Conservation (phyloP, 495 filamentous ascomycete genomes). For the Penicillium canescens region DNA sequence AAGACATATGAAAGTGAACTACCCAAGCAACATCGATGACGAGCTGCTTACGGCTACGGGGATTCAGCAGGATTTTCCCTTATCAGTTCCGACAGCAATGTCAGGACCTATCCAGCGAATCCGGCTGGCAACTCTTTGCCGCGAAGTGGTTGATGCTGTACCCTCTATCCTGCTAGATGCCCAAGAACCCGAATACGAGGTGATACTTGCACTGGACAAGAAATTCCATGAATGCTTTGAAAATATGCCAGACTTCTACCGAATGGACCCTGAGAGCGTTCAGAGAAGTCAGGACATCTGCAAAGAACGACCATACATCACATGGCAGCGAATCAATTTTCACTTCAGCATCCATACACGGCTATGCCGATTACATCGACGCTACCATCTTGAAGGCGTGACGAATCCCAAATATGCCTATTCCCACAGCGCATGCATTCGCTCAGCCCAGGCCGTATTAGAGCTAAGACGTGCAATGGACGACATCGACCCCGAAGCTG, state of each 20-base stretch:
- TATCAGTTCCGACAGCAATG: slow-evolving; percentile 22
- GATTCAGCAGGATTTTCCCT: slow-evolving; percentile 9
- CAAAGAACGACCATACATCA: slow-evolving; percentile 25
- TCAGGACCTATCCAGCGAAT: slow-evolving; percentile 25
- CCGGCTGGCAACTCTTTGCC: slow-evolving; percentile 24
- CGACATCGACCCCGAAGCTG: slow-evolving; percentile 11
- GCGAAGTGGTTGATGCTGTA: slow-evolving; percentile 30
- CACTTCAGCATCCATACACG: slow-evolving; percentile 28
- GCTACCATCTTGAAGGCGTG: slow-evolving; percentile 26
- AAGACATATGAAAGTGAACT: slow-evolving; percentile 33
- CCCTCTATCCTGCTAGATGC: slow-evolving; percentile 21
- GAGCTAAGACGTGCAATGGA: slow-evolving; percentile 30
- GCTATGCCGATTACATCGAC: slow-evolving; percentile 32
- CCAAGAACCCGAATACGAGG: slow-evolving; percentile 21
- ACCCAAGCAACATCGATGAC: slow-evolving; percentile 31
- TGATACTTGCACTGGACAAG: slow-evolving; percentile 23
- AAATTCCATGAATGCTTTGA: slow-evolving; percentile 20
- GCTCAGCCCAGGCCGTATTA: slow-evolving; percentile 27
- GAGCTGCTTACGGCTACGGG: slow-evolving; percentile 18
- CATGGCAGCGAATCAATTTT: slow-evolving; percentile 19
- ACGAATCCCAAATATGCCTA: slow-evolving; percentile 29
- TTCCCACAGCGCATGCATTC: slow-evolving; percentile 26
- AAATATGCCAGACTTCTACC: slow-evolving; percentile 22
- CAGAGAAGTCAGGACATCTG: slow-evolving; percentile 19
- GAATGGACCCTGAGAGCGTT: slow-evolving; percentile 20